Conservation (phyloP, 139 green algal species). For the Chara braunii region DNA sequence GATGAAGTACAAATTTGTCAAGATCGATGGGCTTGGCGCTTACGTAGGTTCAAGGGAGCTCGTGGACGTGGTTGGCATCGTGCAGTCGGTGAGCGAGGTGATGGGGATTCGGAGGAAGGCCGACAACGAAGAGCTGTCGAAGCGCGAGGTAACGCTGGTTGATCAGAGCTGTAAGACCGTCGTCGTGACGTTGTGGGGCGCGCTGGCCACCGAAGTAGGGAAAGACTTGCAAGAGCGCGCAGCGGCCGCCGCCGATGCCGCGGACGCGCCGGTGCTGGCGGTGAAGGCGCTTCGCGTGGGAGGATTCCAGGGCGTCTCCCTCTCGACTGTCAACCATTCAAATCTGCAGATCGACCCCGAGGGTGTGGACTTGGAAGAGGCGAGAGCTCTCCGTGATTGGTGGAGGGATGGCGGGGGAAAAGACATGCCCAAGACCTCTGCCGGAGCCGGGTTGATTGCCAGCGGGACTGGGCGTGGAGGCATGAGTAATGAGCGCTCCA, state of each 20-base stretch:
- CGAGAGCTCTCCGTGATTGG: too few species aligned
- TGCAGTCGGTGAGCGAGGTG: conserved; percentile 54
- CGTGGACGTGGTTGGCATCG: conserved; percentile 72
- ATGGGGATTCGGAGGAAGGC: conserved; percentile 56
- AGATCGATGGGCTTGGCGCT: conserved; percentile 10
- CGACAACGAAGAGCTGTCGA: conserved; percentile 69
- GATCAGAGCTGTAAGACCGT: conserved; percentile 66
- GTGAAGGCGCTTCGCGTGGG: conserved; percentile 69
- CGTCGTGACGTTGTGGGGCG: conserved; percentile 83
- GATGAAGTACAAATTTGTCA: conserved; percentile 51
- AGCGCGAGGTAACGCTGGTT: conserved; percentile 66
- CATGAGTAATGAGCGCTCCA: neutral
- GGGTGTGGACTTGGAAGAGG: neutral
- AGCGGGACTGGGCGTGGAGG: neutral
- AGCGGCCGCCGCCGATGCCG: neutral
- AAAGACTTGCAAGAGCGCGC: conserved; percentile 31
- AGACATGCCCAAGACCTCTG: too few species aligned
- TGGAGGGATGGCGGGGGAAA: too few species aligned
- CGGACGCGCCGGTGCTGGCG: conserved; percentile 59
- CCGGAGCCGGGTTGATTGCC: too few species aligned
- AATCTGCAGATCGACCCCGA: conserved; percentile 9
- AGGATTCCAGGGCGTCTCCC: conserved; percentile 76
- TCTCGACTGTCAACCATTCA: conserved; percentile 6
- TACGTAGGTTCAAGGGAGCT: conserved; percentile 2
- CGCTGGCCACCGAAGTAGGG: conserved; percentile 46